A percentile compares a stretch with the other conserved stretches of the same genome.
Conservation (phyloP, 1,284 basidiomycete species). For the Marasmius fiardii region DNA sequence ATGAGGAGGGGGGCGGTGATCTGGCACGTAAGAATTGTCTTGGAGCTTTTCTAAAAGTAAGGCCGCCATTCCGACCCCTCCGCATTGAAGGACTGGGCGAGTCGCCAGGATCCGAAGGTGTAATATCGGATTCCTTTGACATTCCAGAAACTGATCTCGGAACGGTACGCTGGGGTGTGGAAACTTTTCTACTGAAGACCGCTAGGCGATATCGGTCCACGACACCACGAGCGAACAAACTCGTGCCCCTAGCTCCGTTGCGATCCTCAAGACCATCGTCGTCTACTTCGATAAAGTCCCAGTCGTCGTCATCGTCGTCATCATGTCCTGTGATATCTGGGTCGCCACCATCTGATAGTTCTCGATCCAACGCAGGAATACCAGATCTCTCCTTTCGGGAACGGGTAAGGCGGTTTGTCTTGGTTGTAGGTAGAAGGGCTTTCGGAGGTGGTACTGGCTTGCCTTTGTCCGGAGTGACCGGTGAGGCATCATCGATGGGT, state of each 20-base stretch:
- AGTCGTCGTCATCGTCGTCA: conserved; percentile 77
- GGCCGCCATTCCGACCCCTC: conserved; percentile 59
- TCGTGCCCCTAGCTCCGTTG: conserved; percentile 72
- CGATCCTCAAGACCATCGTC: conserved; percentile 63
- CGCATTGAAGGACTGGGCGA: conserved; percentile 50
- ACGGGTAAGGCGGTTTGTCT: conserved; percentile 21
- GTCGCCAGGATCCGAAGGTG: conserved; percentile 26
- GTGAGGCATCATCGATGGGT: conserved; percentile 15
- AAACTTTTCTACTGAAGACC: conserved; percentile 72
- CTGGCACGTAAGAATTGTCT: conserved; percentile 68
- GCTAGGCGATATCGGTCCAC: conserved; percentile 77
- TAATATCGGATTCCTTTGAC: conserved; percentile 53
- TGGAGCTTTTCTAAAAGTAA: conserved; percentile 71
- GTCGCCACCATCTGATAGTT: conserved; percentile 55
- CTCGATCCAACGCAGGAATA: conserved; percentile 68
- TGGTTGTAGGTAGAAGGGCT: conserved; percentile 22
- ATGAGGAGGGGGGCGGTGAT: conserved; percentile 56
- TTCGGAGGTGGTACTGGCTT: conserved; percentile 17
- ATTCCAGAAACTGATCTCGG: conserved; percentile 54
- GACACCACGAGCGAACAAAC: conserved; percentile 79
- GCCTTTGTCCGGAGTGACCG: conserved; percentile 20
- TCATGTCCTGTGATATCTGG: conserved; percentile 57
- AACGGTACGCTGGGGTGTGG: conserved; percentile 49
- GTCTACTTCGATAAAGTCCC: conserved; percentile 80
- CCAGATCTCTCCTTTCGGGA: conserved; percentile 72